Percentiles rank a stretch among this genome's conserved stretches.
phyloP scores from a whole-genome alignment of 805 yeast genomes.

The Candida pseudoglaebosa region DNA sequence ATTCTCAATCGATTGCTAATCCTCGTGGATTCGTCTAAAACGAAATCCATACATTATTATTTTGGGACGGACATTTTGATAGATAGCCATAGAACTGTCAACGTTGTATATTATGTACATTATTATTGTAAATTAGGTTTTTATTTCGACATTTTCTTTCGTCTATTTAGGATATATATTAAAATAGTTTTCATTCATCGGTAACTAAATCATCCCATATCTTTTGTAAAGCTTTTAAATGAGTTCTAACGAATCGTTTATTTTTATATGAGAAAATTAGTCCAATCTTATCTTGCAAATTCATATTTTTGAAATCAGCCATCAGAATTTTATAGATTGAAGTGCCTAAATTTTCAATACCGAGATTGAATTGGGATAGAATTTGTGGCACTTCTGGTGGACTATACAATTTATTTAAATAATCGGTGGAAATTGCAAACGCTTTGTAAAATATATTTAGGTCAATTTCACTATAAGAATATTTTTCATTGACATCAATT shows the following conservation, averaged over 20 bases:
- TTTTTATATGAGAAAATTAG: slow-evolving; percentile 4
- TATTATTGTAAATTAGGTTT: neutral
- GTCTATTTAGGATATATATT: neutral
- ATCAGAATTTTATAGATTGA: neutral
- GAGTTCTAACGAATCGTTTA: slow-evolving; percentile 5
- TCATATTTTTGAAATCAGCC: neutral
- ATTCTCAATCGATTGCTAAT: slow-evolving; percentile 1
- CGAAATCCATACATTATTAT: no score
- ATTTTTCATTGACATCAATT: slow-evolving; percentile 49
- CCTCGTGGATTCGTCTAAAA: neutral
- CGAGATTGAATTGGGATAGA: slow-evolving; percentile 2
- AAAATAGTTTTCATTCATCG: slow-evolving; percentile 6
- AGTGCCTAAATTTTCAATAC: neutral
- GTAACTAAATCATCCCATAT: slow-evolving; percentile 14
- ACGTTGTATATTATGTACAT: neutral
- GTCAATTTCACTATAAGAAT: slow-evolving; percentile 39
- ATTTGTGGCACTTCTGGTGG: slow-evolving; percentile 1
- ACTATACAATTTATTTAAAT: slow-evolving; percentile 16
- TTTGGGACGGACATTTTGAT: no score
- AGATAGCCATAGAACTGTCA: no score
- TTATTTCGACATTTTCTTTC: neutral
- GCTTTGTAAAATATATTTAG: slow-evolving; percentile 25
- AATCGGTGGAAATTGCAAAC: slow-evolving; percentile 19
- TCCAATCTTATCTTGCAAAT: neutral
- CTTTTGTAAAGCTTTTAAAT: slow-evolving; percentile 10